Evolutionary conservation across 2,329 filamentous ascomycete genomes (phyloP), one percentile per base, ranked within the genome.

Genomic region (Trichoderma atroviride): DNA sequence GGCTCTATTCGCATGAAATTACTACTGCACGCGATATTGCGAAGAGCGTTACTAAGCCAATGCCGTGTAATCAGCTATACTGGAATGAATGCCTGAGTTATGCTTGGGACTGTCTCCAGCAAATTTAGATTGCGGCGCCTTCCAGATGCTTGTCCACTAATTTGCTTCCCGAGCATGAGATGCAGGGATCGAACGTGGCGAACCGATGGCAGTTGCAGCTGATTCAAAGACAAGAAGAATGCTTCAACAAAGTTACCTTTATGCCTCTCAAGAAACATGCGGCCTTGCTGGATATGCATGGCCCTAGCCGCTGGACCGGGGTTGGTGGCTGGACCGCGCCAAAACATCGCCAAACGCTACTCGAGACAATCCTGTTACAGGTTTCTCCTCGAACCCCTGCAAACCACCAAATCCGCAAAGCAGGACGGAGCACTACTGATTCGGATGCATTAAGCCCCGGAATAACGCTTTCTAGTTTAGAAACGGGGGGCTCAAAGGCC

Each of bases 361-460:
- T 70, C 78, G 78, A 78, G 78, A 80, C 79, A 74, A 69, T 66
- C 74, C 76, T 78, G 79, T 79, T 75, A 78, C 79, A 79, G 72
- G 72, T 69, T 43, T 70, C 69, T 64, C 65, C 57, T 65, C 56
- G 43, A 47, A 19, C 61, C 55, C 68, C 55, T 59, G 61, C 24
- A 43, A 65, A 65, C 60, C 43, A 53, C 50, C 68, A 65, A 69
- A 71, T 71, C 71, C 72, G 72, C 71, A 69, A 69, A 47, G 37
- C 53, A 50, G 35, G 19, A 55, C 63, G 63, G 63, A 58, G 63
- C 53, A 24, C 40, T 47, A 40, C 63, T 69, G 58, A 63, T 59
- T 59, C 73, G 73, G 73, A 74, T 72, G 62, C 67, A 60, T 68
- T 55, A 37, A 47, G 53, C 59, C 69, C 71, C 72, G 71, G 63